Percentiles rank a stretch among this genome's conserved stretches.
These are phyloP conservation scores for Candida alai DNA, from an alignment of 805 yeast genomes.

Conservation along the genomic window DNA sequence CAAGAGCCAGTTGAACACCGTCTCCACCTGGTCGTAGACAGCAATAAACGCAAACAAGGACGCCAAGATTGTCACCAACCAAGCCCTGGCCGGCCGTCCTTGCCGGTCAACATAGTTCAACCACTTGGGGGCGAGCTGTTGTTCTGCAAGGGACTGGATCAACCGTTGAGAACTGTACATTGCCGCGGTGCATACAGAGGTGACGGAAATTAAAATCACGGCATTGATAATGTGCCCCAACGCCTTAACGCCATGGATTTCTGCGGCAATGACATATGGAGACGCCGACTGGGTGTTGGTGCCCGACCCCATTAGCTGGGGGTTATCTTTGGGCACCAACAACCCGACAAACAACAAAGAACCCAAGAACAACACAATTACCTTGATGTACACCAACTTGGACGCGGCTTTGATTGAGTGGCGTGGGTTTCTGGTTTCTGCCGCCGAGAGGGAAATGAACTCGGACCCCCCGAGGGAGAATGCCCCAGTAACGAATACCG, in stretches of 20 bases:
- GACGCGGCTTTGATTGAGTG: conserved; percentile 37
- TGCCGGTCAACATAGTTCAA: conserved; percentile 38
- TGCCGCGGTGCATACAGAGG: conserved; percentile 41
- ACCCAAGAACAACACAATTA: conserved; percentile 36
- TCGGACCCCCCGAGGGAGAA: conserved; percentile 41
- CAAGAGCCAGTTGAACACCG: conserved; percentile 37
- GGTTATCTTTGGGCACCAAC: conserved; percentile 33
- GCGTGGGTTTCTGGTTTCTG: conserved; percentile 37
- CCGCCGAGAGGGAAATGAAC: conserved; percentile 35
- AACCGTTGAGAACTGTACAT: conserved; percentile 41
- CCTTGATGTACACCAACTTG: conserved; percentile 37
- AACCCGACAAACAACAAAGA: conserved; percentile 36
- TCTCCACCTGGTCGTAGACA: conserved; percentile 34
- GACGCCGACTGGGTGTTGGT: conserved; percentile 34
- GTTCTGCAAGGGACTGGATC: conserved; percentile 39
- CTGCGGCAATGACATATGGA: conserved; percentile 41
- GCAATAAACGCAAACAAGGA: conserved; percentile 40
- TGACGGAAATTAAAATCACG: conserved; percentile 38
- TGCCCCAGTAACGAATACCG: conserved; percentile 38
- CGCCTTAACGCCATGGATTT: conserved; percentile 32
- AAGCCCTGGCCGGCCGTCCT: conserved; percentile 41
- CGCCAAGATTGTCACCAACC: conserved; percentile 27
- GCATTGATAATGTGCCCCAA: conserved; percentile 40
- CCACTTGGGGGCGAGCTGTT: conserved; percentile 37
- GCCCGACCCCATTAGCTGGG: conserved; percentile 30